Percentiles rank a stretch among this genome's conserved stretches.
These are phyloP conservation scores for Lantana camara DNA, from an alignment of 257 asterid genomes.

Conservation along the genomic window DNA sequence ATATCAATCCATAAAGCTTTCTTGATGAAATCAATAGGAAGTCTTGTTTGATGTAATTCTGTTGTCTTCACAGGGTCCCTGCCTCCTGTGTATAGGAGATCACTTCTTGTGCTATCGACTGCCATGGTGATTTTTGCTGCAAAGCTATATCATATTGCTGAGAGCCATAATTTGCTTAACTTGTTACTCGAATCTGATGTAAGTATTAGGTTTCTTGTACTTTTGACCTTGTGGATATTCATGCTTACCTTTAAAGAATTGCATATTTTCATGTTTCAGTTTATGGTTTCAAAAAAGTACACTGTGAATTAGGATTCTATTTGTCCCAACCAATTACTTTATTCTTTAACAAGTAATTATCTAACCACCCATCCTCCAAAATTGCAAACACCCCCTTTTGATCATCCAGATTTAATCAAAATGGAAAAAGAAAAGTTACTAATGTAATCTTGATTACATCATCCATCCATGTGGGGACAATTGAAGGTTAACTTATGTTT, in stretches of 20 bases:
- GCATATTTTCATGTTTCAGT: not conserved
- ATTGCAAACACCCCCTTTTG: too few relatives aligned
- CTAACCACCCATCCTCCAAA: not conserved
- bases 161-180: conserved; percentile 52
- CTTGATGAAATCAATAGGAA: not conserved
- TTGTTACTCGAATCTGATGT: conserved; percentile 60
- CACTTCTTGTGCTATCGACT: conserved; percentile 73
- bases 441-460: too few relatives aligned
- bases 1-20: not conserved
- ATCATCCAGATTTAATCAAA: too few relatives aligned
- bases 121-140: conserved; percentile 80
- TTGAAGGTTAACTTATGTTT: too few relatives aligned
- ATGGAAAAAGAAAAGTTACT: too few relatives aligned
- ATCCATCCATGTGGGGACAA: too few relatives aligned
- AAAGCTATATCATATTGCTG: conserved; percentile 66
- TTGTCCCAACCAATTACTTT: not conserved
- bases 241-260: not conserved
- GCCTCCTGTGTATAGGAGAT: conserved; percentile 70
- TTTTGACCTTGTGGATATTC: conserved; percentile 18
- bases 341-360: too few relatives aligned
- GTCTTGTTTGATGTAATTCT: conserved; percentile 19
- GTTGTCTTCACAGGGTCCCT: conserved; percentile 56
- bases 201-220: conserved; percentile 40
- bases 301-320: conserved; percentile 6
- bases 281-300: conserved; percentile 11